phyloP scores from a whole-genome alignment of 176 grass and related monocot genomes.

The Echinochloa phyllopogon region DNA sequence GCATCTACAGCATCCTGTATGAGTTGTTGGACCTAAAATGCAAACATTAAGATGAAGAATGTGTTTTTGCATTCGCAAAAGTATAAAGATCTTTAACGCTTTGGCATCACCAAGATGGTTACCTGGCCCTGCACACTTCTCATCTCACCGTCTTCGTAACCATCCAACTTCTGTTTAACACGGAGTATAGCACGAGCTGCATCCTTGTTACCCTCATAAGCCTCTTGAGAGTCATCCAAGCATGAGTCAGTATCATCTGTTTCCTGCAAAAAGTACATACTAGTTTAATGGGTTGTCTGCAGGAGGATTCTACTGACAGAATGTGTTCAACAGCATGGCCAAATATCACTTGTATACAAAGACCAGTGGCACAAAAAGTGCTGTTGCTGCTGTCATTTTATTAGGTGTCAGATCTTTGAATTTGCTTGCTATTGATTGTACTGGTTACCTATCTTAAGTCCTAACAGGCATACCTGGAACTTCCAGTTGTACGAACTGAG shows the following conservation, averaged over 20 bases:
- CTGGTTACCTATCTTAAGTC: not conserved
- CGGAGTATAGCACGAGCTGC: conserved; percentile 88
- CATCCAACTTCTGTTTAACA: conserved; percentile 91
- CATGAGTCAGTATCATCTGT: conserved; percentile 67
- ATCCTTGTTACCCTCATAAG: conserved; percentile 91
- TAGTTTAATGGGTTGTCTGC: conserved; percentile 14
- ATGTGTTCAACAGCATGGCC: conserved; percentile 9
- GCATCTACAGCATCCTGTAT: conserved; percentile 85
- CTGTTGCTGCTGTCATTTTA: not conserved
- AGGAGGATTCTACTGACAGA: not conserved
- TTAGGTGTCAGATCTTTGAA: not conserved
- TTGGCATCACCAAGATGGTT: conserved; percentile 19
- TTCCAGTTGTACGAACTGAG: not conserved
- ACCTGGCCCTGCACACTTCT: conserved; percentile 91
- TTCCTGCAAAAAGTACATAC: conserved; percentile 58
- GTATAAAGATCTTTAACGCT: not conserved
- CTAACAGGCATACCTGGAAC: not conserved
- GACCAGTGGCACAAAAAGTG: not conserved
- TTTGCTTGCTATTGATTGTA: not conserved
- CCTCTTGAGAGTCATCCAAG: conserved; percentile 81
- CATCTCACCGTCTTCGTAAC: conserved; percentile 92
- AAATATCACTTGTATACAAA: not conserved
- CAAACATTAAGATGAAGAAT: conserved; percentile 26
- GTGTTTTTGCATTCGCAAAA: not conserved
- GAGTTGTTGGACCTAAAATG: conserved; percentile 77